These are phyloP conservation scores for Phytophthora kernoviae DNA, from an alignment of 352 stramenopile genomes.

Conservation along the genomic window DNA sequence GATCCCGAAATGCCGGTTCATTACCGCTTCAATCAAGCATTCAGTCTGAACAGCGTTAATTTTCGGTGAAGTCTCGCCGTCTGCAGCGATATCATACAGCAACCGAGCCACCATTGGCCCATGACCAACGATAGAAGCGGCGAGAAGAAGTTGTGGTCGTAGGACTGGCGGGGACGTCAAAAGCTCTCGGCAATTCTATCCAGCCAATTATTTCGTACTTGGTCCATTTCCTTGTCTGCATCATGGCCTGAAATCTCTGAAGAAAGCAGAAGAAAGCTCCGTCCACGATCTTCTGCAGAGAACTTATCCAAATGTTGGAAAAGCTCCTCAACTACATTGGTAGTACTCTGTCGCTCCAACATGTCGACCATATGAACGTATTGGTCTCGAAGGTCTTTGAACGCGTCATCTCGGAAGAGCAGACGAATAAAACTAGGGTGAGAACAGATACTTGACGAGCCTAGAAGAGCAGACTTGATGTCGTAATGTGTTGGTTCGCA, in stretches of 20 bases:
- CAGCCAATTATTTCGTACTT: conserved; percentile 9
- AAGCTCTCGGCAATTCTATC: conserved; percentile 19
- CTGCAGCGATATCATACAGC: conserved; percentile 14
- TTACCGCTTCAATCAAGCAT: conserved; percentile 23
- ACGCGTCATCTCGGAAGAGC: conserved; percentile 20
- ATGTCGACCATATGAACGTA: conserved; percentile 12
- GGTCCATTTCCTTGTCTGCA: not conserved
- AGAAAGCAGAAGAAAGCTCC: conserved; percentile 26
- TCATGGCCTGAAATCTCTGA: conserved; percentile 9
- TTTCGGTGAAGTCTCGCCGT: conserved; percentile 4
- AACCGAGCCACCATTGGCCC: conserved; percentile 19
- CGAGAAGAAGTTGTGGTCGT: conserved; percentile 21
- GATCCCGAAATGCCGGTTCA: conserved; percentile 12
- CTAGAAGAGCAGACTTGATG: conserved; percentile 8
- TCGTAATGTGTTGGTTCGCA: conserved; percentile 20
- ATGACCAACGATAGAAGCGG: conserved; percentile 22
- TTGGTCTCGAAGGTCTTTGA: conserved; percentile 18
- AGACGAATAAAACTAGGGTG: conserved; percentile 21
- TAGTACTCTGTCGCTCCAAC: conserved; percentile 8
- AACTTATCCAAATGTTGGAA: conserved; percentile 20
- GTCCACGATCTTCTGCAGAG: conserved; percentile 25
- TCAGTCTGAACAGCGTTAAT: conserved; percentile 19
- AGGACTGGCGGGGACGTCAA: conserved; percentile 8
- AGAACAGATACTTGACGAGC: conserved; percentile 5
- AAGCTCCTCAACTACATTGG: conserved; percentile 13